Evolutionary conservation across 345 rosid species (phyloP).

Genomic region (Sonneratia alba): DNA sequence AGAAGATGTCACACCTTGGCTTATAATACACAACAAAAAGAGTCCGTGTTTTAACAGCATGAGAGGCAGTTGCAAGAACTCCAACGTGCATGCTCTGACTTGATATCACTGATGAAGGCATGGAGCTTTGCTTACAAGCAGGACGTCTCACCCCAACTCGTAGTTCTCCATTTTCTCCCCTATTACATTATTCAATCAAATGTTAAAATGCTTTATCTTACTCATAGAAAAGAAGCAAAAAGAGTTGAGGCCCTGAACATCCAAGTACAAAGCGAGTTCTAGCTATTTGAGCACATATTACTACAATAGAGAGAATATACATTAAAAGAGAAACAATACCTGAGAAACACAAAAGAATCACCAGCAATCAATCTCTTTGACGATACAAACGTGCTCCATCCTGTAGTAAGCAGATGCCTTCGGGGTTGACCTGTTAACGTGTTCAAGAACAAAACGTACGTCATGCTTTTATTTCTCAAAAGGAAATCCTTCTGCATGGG

Average conservation of each 20-base stretch:
- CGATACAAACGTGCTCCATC: slow-evolving; percentile 93
- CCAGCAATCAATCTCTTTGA: slow-evolving; percentile 84
- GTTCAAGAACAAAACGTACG: neutral
- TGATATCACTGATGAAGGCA: slow-evolving; percentile 89
- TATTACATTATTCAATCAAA: slow-evolving; percentile 12
- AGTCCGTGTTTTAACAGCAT: slow-evolving; percentile 55
- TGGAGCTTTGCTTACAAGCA: slow-evolving; percentile 54
- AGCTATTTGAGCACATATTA: neutral
- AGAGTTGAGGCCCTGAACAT: neutral
- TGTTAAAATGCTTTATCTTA: neutral
- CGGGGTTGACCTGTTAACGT: slow-evolving; percentile 69
- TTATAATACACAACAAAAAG: slow-evolving; percentile 80
- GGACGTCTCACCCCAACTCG: slow-evolving; percentile 75
- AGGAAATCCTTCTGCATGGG: neutral
- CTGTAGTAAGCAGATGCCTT: slow-evolving; percentile 89
- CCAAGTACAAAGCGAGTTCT: neutral
- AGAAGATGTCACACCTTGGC: slow-evolving; percentile 49
- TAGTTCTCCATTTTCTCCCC: slow-evolving; percentile 66
- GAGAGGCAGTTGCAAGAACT: slow-evolving; percentile 90
- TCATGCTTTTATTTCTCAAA: neutral
- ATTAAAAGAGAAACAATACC: slow-evolving; percentile 31
- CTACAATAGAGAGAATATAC: neutral
- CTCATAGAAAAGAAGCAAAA: neutral
- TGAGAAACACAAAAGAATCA: slow-evolving; percentile 79
- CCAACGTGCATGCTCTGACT: slow-evolving; percentile 95